Evolutionary conservation across 371 early-diverging fungal species (phyloP).

Genomic region (Mycotypha africana): DNA sequence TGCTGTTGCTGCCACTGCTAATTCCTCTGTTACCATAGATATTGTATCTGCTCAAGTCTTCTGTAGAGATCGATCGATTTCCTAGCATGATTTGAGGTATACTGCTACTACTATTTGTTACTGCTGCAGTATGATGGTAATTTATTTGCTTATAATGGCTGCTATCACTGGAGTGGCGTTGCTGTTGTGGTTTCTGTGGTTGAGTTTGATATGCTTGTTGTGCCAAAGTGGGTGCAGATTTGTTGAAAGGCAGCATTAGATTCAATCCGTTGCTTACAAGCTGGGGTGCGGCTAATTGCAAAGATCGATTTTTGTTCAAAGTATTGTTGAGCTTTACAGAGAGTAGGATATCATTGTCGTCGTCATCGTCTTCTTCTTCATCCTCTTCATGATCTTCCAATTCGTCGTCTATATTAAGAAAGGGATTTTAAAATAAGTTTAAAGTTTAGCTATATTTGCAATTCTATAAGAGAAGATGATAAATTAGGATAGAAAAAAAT

Average conservation of each 20-base stretch:
- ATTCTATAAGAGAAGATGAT: background rate
- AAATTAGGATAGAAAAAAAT: background rate
- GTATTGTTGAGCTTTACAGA: background rate
- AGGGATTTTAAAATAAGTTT: background rate
- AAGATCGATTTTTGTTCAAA: background rate
- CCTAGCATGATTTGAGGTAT: background rate
- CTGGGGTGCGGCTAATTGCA: no score
- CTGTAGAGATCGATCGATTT: slow-evolving; percentile 1
- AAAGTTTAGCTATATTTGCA: no score
- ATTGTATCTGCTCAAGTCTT: background rate
- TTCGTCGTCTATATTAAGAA: background rate
- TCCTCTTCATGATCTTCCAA: slow-evolving; percentile 7
- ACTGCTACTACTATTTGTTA: slow-evolving; percentile 1
- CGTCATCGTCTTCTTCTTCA: slow-evolving; percentile 5
- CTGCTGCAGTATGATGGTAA: slow-evolving; percentile 1
- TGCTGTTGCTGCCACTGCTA: background rate
- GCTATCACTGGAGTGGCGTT: no score
- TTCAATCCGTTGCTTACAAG: no score
- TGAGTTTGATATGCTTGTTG: background rate
- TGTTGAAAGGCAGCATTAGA: no score
- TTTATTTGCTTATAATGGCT: background rate
- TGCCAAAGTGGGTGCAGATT: slow-evolving; percentile 9
- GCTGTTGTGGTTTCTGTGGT: no score
- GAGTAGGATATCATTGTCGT: no score
- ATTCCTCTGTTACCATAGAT: background rate